Percentiles rank a stretch among this genome's conserved stretches.
phyloP scores from a whole-genome alignment of 2,329 filamentous ascomycete genomes.

The Aurifilum marmelostoma region DNA sequence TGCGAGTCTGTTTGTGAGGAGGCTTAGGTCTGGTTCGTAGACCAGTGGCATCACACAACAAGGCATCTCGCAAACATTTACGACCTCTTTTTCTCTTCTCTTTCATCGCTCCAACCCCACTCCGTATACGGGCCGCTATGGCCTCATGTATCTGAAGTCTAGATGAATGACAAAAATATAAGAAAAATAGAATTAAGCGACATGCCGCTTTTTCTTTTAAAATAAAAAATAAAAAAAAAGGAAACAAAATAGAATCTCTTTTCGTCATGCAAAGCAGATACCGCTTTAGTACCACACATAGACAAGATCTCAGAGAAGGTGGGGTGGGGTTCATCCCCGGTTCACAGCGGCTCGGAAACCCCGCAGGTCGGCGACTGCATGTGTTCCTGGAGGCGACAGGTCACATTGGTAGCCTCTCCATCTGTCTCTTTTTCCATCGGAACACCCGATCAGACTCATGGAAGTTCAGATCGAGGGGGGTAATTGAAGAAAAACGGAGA shows the following conservation, averaged over 20 bases:
- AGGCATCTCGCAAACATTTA: not conserved
- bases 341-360: not conserved
- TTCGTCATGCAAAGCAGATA: not conserved
- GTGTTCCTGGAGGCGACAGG: not conserved
- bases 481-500: not conserved
- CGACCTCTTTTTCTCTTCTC: not conserved
- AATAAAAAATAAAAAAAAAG: too few species aligned
- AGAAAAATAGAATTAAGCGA: too few species aligned
- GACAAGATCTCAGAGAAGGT: conserved; percentile 7
- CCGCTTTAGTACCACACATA: not conserved
- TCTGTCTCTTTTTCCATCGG: not conserved
- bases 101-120: not conserved
- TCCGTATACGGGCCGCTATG: not conserved
- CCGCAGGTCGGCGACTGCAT: conserved; percentile 6
- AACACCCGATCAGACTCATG: not conserved
- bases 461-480: not conserved
- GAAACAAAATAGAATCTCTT: not conserved
- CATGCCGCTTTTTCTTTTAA: too few species aligned
- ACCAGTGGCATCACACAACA: not conserved
- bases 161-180: not conserved
- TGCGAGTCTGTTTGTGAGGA: not conserved
- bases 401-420: not conserved
- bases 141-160: not conserved
- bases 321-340: not conserved
- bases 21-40: not conserved